A percentile compares a stretch with the other conserved stretches of the same genome.
Evolutionary conservation across 805 yeast species (phyloP).

Genomic region (Hyphopichia homilentoma): DNA sequence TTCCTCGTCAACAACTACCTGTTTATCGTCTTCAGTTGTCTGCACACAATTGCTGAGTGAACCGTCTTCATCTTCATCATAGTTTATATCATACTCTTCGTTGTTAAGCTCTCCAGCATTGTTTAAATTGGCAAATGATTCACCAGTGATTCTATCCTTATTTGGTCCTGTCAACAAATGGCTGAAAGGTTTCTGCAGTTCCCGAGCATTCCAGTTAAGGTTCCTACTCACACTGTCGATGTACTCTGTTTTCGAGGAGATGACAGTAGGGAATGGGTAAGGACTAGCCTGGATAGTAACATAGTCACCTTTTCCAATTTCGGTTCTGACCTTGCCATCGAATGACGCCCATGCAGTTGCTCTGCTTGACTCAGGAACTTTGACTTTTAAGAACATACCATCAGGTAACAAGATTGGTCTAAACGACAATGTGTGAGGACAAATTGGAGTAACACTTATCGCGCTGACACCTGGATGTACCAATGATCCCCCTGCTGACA

Average conservation of each 20-base stretch:
- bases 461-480: slow-evolving; percentile 95
- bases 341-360: slow-evolving; percentile 96
- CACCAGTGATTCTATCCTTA: not conserved
- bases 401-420: slow-evolving; percentile 92
- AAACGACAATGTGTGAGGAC: slow-evolving; percentile 93
- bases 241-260: slow-evolving; percentile 68
- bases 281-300: slow-evolving; percentile 82
- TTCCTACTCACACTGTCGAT: slow-evolving; percentile 83
- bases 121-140: not conserved
- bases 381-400: slow-evolving; percentile 79
- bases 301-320: slow-evolving; percentile 77
- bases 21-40: not conserved
- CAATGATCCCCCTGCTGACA: slow-evolving; percentile 92
- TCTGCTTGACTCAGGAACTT: slow-evolving; percentile 74
- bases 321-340: slow-evolving; percentile 88
- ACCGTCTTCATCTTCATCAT: slow-evolving; percentile 26
- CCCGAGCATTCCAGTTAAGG: slow-evolving; percentile 90
- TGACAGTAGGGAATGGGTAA: slow-evolving; percentile 91
- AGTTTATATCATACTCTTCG: not conserved
- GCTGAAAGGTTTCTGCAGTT: slow-evolving; percentile 75
- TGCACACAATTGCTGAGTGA: not conserved
- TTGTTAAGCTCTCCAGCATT: not conserved
- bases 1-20: too few species aligned
- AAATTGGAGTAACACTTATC: slow-evolving; percentile 88
- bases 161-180: slow-evolving; percentile 2